Conservation (phyloP, 805 yeast species). For the Wickerhamiella brachini region DNA sequence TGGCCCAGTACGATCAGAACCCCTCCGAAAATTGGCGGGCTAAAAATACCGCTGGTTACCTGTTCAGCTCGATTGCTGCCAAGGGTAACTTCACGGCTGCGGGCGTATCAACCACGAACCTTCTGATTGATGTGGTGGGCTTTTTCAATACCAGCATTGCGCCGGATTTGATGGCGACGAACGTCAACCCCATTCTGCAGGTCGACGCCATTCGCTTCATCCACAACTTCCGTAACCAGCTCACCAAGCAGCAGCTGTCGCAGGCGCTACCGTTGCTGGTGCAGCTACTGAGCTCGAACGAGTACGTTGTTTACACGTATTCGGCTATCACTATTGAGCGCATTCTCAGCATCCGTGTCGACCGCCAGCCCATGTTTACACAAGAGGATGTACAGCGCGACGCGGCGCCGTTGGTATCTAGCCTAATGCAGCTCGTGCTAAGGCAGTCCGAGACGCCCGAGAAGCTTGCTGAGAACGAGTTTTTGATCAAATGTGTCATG, state of each 20-base stretch:
- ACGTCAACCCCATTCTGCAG: constrained; percentile 59
- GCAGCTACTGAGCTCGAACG: constrained; percentile 47
- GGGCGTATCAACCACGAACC: constrained; percentile 79
- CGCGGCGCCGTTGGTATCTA: constrained; percentile 45
- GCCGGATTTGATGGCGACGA: constrained; percentile 49
- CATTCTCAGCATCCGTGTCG: constrained; percentile 56
- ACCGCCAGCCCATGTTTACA: constrained; percentile 40
- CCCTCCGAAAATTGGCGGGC: constrained; percentile 55
- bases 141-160: constrained; percentile 76
- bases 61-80: constrained; percentile 81
- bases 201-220: constrained; percentile 91
- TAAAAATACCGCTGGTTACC: constrained; percentile 74
- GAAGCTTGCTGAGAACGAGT: constrained; percentile 89
- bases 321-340: constrained; percentile 89
- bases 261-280: constrained; percentile 71
- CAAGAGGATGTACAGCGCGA: constrained; percentile 56
- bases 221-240: constrained; percentile 79
- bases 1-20: constrained; percentile 35
- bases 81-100: constrained; percentile 77
- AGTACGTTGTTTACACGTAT: constrained; percentile 81
- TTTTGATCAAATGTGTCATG: constrained; percentile 78
- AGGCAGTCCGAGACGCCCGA: constrained; percentile 57
- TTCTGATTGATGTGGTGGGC: constrained; percentile 69
- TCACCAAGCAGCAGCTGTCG: constrained; percentile 69
- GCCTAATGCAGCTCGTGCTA: constrained; percentile 53